Conservation (phyloP, 1,284 basidiomycete species). For the Puccinia novopanici region DNA sequence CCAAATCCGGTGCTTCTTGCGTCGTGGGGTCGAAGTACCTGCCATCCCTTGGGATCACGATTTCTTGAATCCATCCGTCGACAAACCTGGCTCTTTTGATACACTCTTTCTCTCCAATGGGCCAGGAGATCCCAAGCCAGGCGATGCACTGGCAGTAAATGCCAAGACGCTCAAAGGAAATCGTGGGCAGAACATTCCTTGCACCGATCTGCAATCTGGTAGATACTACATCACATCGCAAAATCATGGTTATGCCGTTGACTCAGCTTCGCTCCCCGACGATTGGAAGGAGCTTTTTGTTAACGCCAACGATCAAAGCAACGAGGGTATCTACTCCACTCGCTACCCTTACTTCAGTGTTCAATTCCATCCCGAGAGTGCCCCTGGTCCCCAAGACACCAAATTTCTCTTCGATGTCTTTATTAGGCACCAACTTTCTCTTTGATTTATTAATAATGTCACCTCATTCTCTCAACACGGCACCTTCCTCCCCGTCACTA, state of each 20-base stretch:
- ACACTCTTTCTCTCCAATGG: conserved; percentile 98
- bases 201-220: conserved; percentile 88
- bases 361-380: conserved; percentile 99
- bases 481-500: conserved; percentile 67
- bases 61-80: conserved; percentile 67
- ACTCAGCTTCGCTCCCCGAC: conserved; percentile 72
- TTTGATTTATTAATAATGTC: conserved; percentile 84
- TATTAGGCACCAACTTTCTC: too few relatives aligned
- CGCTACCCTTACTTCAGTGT: conserved; percentile 90
- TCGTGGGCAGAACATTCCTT: conserved; percentile 97
- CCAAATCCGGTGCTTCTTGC: conserved; percentile 94
- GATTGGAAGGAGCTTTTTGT: conserved; percentile 93
- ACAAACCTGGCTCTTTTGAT: conserved; percentile 76
- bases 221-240: conserved; percentile 99
- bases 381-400: conserved; percentile 96
- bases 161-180: conserved; percentile 95
- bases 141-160: conserved; percentile 83
- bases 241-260: conserved; percentile 98
- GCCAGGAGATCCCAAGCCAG: conserved; percentile 91
- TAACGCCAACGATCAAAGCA: conserved; percentile 96
- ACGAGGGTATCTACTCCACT: conserved; percentile 89
- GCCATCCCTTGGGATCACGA: conserved; percentile 98
- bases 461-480: conserved; percentile 68
- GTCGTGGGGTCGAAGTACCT: conserved; percentile 91
- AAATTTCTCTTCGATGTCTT: conserved; percentile 99